A percentile compares a stretch with the other conserved stretches of the same genome.
Evolutionary conservation across 2,329 filamentous ascomycete genomes (phyloP).

Genomic region (Pestalotiopsis sp.): DNA sequence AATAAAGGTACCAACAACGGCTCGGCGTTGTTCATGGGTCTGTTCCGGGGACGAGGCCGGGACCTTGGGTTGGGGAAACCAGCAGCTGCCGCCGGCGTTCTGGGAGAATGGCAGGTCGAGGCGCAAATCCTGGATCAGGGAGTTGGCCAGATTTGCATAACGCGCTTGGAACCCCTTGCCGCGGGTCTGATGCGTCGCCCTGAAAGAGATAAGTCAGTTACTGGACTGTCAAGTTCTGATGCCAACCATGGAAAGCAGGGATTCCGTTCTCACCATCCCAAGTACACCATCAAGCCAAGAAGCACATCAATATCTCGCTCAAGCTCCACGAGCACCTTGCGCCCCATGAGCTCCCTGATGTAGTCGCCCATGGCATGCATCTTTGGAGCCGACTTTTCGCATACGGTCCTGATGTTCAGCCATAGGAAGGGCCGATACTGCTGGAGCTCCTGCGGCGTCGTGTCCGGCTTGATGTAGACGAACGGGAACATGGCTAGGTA

Average conservation of each 20-base stretch:
- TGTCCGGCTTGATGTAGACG: conserved; percentile 26
- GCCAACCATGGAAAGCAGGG: background rate
- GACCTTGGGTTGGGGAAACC: conserved; percentile 9
- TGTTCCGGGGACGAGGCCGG: background rate
- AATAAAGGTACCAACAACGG: conserved; percentile 18
- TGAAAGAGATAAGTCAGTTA: conserved; percentile 22
- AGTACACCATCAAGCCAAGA: conserved; percentile 49
- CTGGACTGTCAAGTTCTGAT: background rate
- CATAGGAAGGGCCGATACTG: conserved; percentile 46
- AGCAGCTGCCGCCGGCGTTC: conserved; percentile 16
- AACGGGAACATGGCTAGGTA: conserved; percentile 30
- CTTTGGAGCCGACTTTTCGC: conserved; percentile 42
- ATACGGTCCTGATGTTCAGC: conserved; percentile 50
- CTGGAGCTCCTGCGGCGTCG: conserved; percentile 25
- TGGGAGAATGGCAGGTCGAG: conserved; percentile 36
- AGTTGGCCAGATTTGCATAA: conserved; percentile 44
- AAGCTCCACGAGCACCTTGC: conserved; percentile 47
- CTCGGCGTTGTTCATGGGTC: conserved; percentile 23
- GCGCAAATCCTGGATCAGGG: conserved; percentile 48
- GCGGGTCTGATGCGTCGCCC: conserved; percentile 37
- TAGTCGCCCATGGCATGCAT: conserved; percentile 42
- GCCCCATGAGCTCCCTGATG: conserved; percentile 46
- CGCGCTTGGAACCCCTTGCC: conserved; percentile 48
- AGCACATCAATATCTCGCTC: conserved; percentile 55
- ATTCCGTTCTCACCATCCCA: conserved; percentile 43